Evolutionary conservation across 805 yeast species (phyloP).

Genomic region (Lipomyces chichibuensis): DNA sequence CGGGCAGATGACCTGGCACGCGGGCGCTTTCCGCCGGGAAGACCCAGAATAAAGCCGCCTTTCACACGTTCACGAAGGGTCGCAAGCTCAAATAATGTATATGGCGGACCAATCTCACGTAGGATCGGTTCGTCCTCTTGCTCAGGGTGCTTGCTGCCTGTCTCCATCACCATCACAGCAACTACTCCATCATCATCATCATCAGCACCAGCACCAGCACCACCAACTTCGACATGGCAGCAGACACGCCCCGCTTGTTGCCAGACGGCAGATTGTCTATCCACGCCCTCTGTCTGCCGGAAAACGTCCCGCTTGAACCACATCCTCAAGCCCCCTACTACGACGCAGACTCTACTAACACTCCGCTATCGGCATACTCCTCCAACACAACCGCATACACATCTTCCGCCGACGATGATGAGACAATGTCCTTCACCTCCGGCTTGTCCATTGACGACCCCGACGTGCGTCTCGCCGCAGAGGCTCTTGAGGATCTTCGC

Average conservation of each 20-base stretch:
- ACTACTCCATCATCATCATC: too few relatives aligned
- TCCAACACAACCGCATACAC: conserved; percentile 22
- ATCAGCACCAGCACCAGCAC: not conserved
- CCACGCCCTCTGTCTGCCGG: conserved; percentile 22
- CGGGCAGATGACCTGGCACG: conserved; percentile 2
- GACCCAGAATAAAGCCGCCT: not conserved
- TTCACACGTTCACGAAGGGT: not conserved
- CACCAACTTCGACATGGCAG: not conserved
- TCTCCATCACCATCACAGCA: not conserved
- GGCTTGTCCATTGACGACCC: conserved; percentile 35
- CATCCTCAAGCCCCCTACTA: not conserved
- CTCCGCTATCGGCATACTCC: conserved; percentile 28
- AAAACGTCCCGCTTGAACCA: not conserved
- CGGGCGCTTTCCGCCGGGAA: not conserved
- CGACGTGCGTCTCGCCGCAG: conserved; percentile 41
- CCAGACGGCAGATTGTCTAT: conserved; percentile 27
- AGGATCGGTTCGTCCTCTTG: not conserved
- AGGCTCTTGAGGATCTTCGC: conserved; percentile 40
- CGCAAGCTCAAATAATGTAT: not conserved
- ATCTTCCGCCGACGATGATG: conserved; percentile 33
- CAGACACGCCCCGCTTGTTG: conserved; percentile 5
- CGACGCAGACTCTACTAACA: conserved; percentile 8
- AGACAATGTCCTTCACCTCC: conserved; percentile 31
- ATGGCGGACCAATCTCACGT: not conserved
- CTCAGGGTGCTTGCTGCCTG: not conserved